A percentile compares a stretch with the other conserved stretches of the same genome.
phyloP scores from a whole-genome alignment of 1,284 basidiomycete species.

The Fistulinella cinereoalba region DNA sequence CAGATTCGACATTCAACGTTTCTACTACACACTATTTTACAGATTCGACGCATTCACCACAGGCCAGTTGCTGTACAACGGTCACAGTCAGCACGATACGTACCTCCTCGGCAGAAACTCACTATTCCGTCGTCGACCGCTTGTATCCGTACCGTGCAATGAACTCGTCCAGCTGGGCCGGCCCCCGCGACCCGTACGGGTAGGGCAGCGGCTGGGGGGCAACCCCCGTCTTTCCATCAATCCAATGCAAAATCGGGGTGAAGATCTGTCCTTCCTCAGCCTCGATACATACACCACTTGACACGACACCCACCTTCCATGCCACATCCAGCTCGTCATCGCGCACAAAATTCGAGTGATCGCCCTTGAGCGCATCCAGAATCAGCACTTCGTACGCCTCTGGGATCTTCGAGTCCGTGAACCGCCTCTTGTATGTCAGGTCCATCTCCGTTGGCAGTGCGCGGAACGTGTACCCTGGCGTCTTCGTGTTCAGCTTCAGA shows the following conservation, averaged over 20 bases:
- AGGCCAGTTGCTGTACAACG: conserved; percentile 28
- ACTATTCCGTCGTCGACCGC: conserved; percentile 71
- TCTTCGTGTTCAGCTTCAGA: conserved; percentile 92
- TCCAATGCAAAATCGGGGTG: conserved; percentile 93
- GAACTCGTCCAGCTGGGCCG: conserved; percentile 77
- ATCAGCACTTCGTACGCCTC: conserved; percentile 94
- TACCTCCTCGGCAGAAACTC: conserved; percentile 36
- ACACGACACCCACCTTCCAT: conserved; percentile 71
- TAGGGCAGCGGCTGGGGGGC: conserved; percentile 65
- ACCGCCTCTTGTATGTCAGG: conserved; percentile 93
- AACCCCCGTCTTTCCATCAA: conserved; percentile 63
- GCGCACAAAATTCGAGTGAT: conserved; percentile 91
- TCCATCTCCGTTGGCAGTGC: conserved; percentile 96
- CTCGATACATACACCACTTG: conserved; percentile 3
- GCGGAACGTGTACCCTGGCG: conserved; percentile 84
- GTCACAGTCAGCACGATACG: not conserved
- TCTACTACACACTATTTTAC: conserved; percentile 2
- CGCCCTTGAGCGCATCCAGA: conserved; percentile 84
- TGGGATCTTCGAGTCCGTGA: conserved; percentile 84
- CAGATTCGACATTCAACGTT: not conserved
- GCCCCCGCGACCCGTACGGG: conserved; percentile 92
- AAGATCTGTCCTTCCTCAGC: conserved; percentile 63
- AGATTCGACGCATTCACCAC: conserved; percentile 25
- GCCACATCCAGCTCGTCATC: conserved; percentile 93
- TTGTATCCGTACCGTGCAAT: conserved; percentile 77